Conservation (phyloP, 768 basidiomycete species). For the Phanerochaete carnosa region DNA sequence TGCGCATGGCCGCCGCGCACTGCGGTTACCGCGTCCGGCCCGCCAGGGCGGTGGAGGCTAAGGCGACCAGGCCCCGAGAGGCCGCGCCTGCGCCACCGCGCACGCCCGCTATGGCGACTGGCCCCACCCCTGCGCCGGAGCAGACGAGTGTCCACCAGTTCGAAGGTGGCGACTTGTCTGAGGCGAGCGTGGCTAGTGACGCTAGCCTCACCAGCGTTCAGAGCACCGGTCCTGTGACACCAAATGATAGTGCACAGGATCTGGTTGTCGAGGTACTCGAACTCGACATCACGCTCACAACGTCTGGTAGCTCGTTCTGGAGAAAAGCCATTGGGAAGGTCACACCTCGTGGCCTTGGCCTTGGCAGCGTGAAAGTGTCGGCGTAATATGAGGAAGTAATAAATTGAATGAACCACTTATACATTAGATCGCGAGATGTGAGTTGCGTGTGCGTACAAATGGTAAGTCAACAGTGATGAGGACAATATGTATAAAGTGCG, state of each 20-base stretch:
- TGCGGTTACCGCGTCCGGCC: neutral
- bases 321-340: neutral
- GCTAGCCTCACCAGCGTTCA: neutral
- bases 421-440: neutral
- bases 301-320: neutral
- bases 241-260: neutral
- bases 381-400: neutral
- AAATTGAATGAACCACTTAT: neutral
- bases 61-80: neutral
- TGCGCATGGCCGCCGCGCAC: conserved; percentile 6
- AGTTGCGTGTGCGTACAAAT: neutral
- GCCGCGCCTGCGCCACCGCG: neutral
- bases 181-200: neutral
- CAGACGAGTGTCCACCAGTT: neutral
- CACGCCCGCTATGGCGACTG: neutral
- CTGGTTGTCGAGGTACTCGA: conserved; percentile 4
- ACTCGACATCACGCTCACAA: conserved; percentile 1
- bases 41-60: neutral
- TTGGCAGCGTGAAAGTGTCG: neutral
- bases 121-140: neutral
- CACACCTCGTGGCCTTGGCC: neutral
- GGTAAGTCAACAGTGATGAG: neutral
- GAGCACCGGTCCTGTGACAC: conserved; percentile 11
- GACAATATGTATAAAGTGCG: neutral
- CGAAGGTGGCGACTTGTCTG: neutral